Conservation (phyloP, 2,329 filamentous ascomycete species). For the Pestalotiopsis sp. region DNA sequence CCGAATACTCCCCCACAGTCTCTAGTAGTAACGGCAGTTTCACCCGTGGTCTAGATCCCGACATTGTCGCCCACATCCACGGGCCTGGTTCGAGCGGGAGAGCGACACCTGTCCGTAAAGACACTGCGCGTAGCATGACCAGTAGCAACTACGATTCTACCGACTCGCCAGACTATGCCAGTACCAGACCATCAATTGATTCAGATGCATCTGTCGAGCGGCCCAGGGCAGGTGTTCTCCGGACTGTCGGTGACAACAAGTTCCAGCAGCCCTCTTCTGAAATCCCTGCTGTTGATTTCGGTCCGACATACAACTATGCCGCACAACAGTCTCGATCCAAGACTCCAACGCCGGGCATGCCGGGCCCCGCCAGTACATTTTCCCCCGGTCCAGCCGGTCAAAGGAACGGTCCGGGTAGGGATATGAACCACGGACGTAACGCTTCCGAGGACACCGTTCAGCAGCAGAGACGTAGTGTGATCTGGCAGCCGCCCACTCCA, state of each 20-base stretch:
- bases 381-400: constrained; percentile 25
- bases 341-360: constrained; percentile 24
- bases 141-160: constrained; percentile 61
- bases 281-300: constrained; percentile 82
- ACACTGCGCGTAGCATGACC: constrained; percentile 34
- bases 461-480: constrained; percentile 52
- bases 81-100: constrained; percentile 30
- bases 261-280: constrained; percentile 34
- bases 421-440: constrained; percentile 43
- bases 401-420: constrained; percentile 23
- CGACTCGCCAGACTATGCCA: constrained; percentile 77
- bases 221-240: constrained; percentile 78
- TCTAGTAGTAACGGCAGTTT: constrained; percentile 39
- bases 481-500: constrained; percentile 68
- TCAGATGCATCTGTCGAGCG: constrained; percentile 58
- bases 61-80: constrained; percentile 50
- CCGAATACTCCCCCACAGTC: constrained; percentile 38
- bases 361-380: constrained; percentile 28
- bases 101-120: constrained; percentile 32
- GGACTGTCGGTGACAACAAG: constrained; percentile 66
- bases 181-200: constrained; percentile 59
- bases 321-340: constrained; percentile 33
- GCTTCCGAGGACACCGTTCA: constrained; percentile 51
- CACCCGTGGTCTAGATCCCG: constrained; percentile 46
- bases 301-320: constrained; percentile 73